These are phyloP conservation scores for Vanrija humicola DNA, from an alignment of 1,284 basidiomycete species.

Conservation along the genomic window DNA sequence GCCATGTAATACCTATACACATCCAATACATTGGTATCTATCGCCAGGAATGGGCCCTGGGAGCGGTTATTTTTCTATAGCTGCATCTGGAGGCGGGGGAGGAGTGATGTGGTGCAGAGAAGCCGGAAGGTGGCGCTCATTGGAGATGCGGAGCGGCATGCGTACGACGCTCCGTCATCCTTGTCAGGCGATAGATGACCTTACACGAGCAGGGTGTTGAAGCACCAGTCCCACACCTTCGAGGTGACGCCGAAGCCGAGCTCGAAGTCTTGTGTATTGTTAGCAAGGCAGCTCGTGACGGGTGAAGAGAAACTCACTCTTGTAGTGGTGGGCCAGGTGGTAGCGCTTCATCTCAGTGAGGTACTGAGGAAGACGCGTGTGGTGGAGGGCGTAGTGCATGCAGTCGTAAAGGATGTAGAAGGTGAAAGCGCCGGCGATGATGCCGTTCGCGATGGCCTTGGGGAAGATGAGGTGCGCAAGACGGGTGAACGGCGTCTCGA, in stretches of 20 bases:
- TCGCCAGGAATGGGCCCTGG: too few relatives aligned
- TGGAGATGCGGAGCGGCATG: too few relatives aligned
- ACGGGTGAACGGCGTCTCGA: conserved; percentile 83
- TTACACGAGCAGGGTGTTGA: conserved; percentile 66
- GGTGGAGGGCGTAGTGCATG: conserved; percentile 89
- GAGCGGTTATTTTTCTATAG: too few relatives aligned
- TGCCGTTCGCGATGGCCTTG: conserved; percentile 77
- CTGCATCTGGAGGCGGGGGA: too few relatives aligned
- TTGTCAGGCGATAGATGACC: too few relatives aligned
- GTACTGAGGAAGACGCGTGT: conserved; percentile 84
- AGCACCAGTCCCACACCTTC: conserved; percentile 93
- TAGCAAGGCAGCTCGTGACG: conserved; percentile 7
- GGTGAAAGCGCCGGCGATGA: conserved; percentile 83
- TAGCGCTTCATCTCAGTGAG: conserved; percentile 92
- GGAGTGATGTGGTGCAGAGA: too few relatives aligned
- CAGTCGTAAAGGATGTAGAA: conserved; percentile 89
- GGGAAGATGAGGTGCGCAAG: conserved; percentile 85
- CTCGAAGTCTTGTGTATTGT: conserved; percentile 66
- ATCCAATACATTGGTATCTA: too few relatives aligned
- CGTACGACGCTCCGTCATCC: too few relatives aligned
- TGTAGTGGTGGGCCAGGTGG: conserved; percentile 96
- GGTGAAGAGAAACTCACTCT: conserved; percentile 54
- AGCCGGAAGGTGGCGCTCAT: too few relatives aligned
- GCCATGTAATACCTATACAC: too few relatives aligned
- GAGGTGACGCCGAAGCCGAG: conserved; percentile 95